These are phyloP conservation scores for Penicillium paradoxum DNA, from an alignment of 495 filamentous ascomycete genomes.

Conservation along the genomic window DNA sequence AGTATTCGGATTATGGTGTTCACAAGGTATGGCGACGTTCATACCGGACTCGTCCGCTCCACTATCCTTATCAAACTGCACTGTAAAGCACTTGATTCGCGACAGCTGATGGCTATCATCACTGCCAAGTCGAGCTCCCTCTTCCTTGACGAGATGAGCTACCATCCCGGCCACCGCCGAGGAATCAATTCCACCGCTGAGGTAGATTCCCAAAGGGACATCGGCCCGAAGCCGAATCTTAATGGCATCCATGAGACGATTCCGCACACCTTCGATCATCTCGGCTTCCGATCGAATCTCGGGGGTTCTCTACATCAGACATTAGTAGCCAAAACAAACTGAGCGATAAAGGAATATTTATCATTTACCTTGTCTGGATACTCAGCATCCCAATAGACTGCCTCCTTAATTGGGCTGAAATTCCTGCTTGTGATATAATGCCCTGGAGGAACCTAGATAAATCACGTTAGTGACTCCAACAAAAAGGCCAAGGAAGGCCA, in stretches of 20 bases:
- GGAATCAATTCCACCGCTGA: conserved; percentile 51
- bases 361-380: conserved; percentile 42
- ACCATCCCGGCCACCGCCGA: conserved; percentile 50
- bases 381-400: conserved; percentile 44
- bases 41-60: conserved; percentile 27
- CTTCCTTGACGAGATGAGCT: conserved; percentile 38
- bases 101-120: conserved; percentile 9
- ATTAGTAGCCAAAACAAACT: no score
- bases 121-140: conserved; percentile 16
- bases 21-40: no score
- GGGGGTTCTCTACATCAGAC: conserved; percentile 12
- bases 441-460: no score
- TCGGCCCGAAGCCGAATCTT: conserved; percentile 47
- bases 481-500: no score
- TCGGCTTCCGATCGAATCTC: conserved; percentile 39
- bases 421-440: no score
- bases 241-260: conserved; percentile 41
- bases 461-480: no score
- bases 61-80: conserved; percentile 42
- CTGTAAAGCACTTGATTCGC: conserved; percentile 40
- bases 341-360: no score
- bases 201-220: conserved; percentile 48
- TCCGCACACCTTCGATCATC: conserved; percentile 41
- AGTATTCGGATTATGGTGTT: background rate
- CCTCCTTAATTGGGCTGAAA: no score